These are phyloP conservation scores for Cardamine occulta DNA, from an alignment of 345 rosid species.

Conservation along the genomic window DNA sequence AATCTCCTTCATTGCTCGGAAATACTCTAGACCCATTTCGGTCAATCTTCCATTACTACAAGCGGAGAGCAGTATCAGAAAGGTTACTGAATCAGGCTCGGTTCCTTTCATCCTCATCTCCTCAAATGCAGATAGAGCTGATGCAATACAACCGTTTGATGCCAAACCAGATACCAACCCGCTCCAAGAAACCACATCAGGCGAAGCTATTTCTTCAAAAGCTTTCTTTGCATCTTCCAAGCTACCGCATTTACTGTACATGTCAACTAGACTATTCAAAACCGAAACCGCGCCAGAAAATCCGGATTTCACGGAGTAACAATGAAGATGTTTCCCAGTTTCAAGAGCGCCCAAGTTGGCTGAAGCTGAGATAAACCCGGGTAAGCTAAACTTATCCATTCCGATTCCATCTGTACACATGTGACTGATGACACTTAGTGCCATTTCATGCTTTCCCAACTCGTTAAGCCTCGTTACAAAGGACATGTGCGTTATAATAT, in stretches of 20 bases:
- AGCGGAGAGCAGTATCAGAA: conserved; percentile 53
- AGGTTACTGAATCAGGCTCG: conserved; percentile 60
- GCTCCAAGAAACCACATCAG: conserved; percentile 77
- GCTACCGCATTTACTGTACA: conserved; percentile 61
- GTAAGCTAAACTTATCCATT: conserved; percentile 60
- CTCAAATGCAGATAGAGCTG: conserved; percentile 67
- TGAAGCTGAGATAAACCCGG: conserved; percentile 69
- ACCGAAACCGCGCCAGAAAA: conserved; percentile 49
- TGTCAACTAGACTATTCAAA: conserved; percentile 57
- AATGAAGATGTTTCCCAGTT: conserved; percentile 70
- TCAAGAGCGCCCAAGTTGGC: conserved; percentile 52
- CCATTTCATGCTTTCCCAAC: conserved; percentile 52
- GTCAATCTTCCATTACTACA: conserved; percentile 60
- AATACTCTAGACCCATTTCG: conserved; percentile 61
- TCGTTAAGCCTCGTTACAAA: conserved; percentile 70
- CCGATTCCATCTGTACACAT: conserved; percentile 52
- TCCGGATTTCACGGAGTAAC: conserved; percentile 63
- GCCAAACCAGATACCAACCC: conserved; percentile 64
- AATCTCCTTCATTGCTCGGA: conserved; percentile 49
- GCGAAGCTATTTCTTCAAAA: conserved; percentile 53
- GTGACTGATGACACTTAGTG: conserved; percentile 48
- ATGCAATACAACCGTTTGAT: conserved; percentile 52
- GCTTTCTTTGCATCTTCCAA: conserved; percentile 48
- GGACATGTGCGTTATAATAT: conserved; percentile 63
- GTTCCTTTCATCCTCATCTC: conserved; percentile 67